Evolutionary conservation across 1,139 yeast species (phyloP).

Genomic region (Arxiozyma heterogenica): DNA sequence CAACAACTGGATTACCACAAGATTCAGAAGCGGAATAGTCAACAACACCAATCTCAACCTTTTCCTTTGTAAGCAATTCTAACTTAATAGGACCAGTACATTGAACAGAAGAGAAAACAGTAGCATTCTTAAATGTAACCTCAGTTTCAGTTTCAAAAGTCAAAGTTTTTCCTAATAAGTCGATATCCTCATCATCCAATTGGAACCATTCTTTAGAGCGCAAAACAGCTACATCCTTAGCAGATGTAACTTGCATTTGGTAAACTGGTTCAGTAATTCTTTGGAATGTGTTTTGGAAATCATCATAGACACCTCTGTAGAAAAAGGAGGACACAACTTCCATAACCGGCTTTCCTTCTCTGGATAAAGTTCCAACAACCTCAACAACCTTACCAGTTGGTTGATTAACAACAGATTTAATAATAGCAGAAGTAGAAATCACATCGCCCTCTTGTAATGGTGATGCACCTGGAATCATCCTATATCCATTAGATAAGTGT

Average conservation of each 20-base stretch:
- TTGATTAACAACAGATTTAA: slow-evolving; percentile 82
- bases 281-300: slow-evolving; percentile 88
- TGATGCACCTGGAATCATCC: slow-evolving; percentile 84
- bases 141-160: slow-evolving; percentile 86
- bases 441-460: slow-evolving; percentile 85
- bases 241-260: slow-evolving; percentile 59
- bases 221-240: slow-evolving; percentile 88
- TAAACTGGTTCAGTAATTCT: slow-evolving; percentile 81
- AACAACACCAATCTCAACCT: slow-evolving; percentile 78
- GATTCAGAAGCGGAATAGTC: slow-evolving; percentile 87
- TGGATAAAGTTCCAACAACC: slow-evolving; percentile 80
- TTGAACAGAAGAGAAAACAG: slow-evolving; percentile 67
- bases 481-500: slow-evolving; percentile 90
- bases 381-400: slow-evolving; percentile 93
- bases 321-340: slow-evolving; percentile 93
- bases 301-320: slow-evolving; percentile 85
- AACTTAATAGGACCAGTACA: slow-evolving; percentile 80
- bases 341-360: slow-evolving; percentile 75
- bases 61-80: slow-evolving; percentile 90
- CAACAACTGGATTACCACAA: slow-evolving; percentile 95
- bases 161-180: slow-evolving; percentile 68
- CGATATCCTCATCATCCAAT: slow-evolving; percentile 54
- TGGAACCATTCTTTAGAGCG: slow-evolving; percentile 98
- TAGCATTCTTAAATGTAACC: slow-evolving; percentile 68
- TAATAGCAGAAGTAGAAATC: slow-evolving; percentile 73